Evolutionary conservation across 225 moss, liverwort and hornwort species (phyloP).

Genomic region (Thuidium tamariscinum): DNA sequence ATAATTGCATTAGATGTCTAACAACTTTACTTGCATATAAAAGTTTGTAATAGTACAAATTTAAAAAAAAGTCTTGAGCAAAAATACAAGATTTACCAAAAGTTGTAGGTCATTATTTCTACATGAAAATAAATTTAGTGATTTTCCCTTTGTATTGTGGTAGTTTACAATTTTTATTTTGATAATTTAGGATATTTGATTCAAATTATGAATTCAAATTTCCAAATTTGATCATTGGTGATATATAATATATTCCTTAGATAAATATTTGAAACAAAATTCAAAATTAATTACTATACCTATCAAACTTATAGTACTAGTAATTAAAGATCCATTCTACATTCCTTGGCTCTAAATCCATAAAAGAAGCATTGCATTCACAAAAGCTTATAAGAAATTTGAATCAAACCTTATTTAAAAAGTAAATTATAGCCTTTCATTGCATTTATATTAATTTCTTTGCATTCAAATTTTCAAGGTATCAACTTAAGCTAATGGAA

Average conservation of each 20-base stretch:
- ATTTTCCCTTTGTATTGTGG: not conserved
- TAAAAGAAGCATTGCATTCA: not conserved
- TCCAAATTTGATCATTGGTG: not conserved
- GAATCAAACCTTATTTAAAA: not conserved
- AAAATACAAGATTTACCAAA: accelerated
- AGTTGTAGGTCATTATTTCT: not conserved
- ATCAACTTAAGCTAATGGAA: not conserved
- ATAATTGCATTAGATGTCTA: not conserved
- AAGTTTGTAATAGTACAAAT: not conserved
- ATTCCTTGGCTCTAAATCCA: not conserved
- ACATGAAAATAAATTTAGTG: not conserved
- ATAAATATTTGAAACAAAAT: not conserved
- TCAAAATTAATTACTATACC: not conserved
- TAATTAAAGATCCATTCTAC: too few species aligned
- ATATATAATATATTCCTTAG: accelerated
- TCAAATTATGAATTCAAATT: not conserved
- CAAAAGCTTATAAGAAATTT: not conserved
- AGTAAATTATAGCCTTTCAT: accelerated
- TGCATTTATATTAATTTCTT: not conserved
- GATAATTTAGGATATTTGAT: not conserved
- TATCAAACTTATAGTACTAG: not conserved
- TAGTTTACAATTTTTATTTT: not conserved
- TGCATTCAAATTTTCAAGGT: not conserved
- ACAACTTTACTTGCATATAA: not conserved
- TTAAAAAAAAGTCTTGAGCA: not conserved